phyloP scores from a whole-genome alignment of 164 flowering plant genomes.

The Hamamelis virginiana region DNA sequence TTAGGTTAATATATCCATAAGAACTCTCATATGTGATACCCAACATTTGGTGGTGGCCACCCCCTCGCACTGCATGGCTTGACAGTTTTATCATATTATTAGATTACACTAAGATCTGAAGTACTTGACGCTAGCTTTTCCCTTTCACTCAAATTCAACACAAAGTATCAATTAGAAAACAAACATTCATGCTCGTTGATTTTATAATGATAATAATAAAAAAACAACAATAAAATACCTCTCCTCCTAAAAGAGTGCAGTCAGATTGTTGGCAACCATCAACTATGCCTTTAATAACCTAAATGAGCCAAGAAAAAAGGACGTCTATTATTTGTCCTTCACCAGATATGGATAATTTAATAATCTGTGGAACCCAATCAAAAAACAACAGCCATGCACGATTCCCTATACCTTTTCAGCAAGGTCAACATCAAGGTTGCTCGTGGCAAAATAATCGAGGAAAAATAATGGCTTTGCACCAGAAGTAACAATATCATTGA shows the following conservation, averaged over 20 bases:
- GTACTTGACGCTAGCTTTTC: neutral
- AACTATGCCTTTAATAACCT: conserved; percentile 96
- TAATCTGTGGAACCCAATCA: no score
- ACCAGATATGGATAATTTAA: neutral
- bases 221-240: conserved; percentile 44
- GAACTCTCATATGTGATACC: neutral
- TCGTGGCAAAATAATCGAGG: conserved; percentile 96
- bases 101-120: neutral
- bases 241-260: conserved; percentile 89
- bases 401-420: conserved; percentile 74
- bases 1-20: neutral
- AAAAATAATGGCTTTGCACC: conserved; percentile 96
- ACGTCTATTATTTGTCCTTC: neutral
- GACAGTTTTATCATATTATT: neutral
- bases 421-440: conserved; percentile 95
- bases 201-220: no score
- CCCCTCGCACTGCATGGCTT: neutral
- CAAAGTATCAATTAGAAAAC: neutral
- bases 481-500: conserved; percentile 93
- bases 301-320: conserved; percentile 16
- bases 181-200: no score
- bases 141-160: neutral
- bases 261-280: conserved; percentile 89
- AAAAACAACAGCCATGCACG: neutral
- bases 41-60: neutral